Evolutionary conservation across 192 early-diverging fungal species (phyloP).

Genomic region (Piromyces sp.): DNA sequence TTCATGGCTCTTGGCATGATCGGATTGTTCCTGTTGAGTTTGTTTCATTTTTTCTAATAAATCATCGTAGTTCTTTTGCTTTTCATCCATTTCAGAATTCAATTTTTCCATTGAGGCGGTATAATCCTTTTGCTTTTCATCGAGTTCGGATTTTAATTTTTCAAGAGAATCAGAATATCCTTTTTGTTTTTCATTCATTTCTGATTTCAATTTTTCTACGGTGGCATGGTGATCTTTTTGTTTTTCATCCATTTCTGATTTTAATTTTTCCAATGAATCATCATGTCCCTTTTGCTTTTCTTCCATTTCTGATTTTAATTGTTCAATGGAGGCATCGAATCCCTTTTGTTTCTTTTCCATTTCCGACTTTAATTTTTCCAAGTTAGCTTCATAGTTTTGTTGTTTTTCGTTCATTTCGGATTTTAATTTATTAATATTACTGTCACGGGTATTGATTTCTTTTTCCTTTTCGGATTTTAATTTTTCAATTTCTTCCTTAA

Average conservation of each 20-base stretch:
- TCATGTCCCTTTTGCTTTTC: no score
- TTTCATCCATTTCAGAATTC: background rate
- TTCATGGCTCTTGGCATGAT: background rate
- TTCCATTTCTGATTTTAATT: no score
- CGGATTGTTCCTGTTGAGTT: background rate
- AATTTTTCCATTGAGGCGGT: background rate
- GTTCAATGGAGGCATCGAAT: no score
- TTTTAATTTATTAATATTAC: background rate
- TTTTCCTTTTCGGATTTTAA: background rate
- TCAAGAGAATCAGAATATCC: no score
- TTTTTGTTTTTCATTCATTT: no score
- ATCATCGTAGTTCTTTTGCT: background rate
- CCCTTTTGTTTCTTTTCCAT: no score
- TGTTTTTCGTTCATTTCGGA: background rate
- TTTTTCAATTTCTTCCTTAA: background rate
- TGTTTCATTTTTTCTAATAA: background rate
- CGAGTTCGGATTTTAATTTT: background rate
- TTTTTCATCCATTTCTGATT: no score
- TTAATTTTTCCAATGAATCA: no score
- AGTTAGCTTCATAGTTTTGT: background rate
- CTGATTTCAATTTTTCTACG: no score
- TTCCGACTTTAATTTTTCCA: background rate
- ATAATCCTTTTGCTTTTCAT: background rate
- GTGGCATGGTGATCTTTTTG: no score
- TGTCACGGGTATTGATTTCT: background rate